Base-by-base conservation (phyloP, 1,139 yeast genomes). In the Sugiyamaella sp. region DNA sequence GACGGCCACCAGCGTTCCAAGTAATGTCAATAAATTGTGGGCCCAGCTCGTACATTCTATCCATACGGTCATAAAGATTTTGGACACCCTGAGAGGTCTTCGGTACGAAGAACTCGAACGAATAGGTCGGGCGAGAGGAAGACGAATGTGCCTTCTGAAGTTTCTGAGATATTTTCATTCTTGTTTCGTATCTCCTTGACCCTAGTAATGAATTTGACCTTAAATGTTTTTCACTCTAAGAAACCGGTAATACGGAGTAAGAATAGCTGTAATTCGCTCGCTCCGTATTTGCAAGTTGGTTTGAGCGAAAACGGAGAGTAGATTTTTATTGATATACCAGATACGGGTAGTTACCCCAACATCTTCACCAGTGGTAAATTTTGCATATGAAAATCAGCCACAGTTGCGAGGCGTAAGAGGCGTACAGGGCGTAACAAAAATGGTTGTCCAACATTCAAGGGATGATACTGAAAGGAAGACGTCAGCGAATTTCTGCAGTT, bases 71-170 rank as follows among this genome's bases (percentile, higher is more conserved):
- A 72, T 91, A 93, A 56, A 93, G 78, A 68, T 93, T 93, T 70
- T 91, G 97, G 29, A 91, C 95, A 69, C 99, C 99, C 71, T 93
- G 97, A 21, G 95, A 79, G 0, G 99, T 93, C 75, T 93, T 93
- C 44, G 99, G 99, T n/a, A 93, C 97, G 70, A 93, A 93, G 74
- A 89, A 93, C 76, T 93, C 99, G 66, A 91, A 93, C 48, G 98
- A 91, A 71, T 89, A 93, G 3, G 97, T 89, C 3, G 96, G 70
- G 37, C 59, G 55, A 32, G 67, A 56, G 38, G 66, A 63, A 49
- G 57, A 53, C 54, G 53, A 49, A 58, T 67, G 72, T 33, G 73
- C 71, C 55, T 66, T 64, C 51, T 69, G 66, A 45, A 75, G 67
- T 58, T 74, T 74, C 46, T 72, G 67, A 20, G 76, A 69, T 41